These are phyloP conservation scores for Corinectria fuckeliana DNA, from an alignment of 2,329 filamentous ascomycete genomes.

Conservation along the genomic window DNA sequence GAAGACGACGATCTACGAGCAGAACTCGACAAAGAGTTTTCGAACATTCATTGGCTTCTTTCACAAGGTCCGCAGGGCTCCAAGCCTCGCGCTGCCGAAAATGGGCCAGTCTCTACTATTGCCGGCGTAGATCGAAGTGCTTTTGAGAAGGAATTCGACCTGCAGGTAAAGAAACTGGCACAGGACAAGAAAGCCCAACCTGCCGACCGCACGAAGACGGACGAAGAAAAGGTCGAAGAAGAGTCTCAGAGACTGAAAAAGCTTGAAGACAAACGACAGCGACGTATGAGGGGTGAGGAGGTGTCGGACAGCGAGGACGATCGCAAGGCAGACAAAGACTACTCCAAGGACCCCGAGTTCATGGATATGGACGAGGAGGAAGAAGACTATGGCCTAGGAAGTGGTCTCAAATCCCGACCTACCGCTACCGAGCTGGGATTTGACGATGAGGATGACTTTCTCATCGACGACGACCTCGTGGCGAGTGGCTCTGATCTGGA, in stretches of 20 bases:
- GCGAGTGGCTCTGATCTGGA: constrained; percentile 80
- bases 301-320: constrained; percentile 69
- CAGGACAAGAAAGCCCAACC: constrained; percentile 86
- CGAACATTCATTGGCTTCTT: constrained; percentile 76
- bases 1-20: constrained; percentile 88
- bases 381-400: constrained; percentile 66
- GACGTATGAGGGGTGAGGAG: constrained; percentile 87
- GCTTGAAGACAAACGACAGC: constrained; percentile 81
- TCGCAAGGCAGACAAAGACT: constrained; percentile 49
- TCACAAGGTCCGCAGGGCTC: constrained; percentile 54
- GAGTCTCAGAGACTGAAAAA: constrained; percentile 79
- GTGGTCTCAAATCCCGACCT: constrained; percentile 62
- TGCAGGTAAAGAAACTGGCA: constrained; percentile 79
- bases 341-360: constrained; percentile 46
- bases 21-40: constrained; percentile 83
- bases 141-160: constrained; percentile 87
- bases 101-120: constrained; percentile 40
- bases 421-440: constrained; percentile 72
- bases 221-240: constrained; percentile 81
- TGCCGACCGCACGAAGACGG: constrained; percentile 87
- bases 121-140: constrained; percentile 68
- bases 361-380: constrained; percentile 48
- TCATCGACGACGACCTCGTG: constrained; percentile 87
- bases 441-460: constrained; percentile 93
- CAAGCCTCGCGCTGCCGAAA: constrained; percentile 36